A percentile compares a stretch with the other conserved stretches of the same genome.
Evolutionary conservation across 1,284 basidiomycete species (phyloP).

Genomic region (Apiotrichum laibachii): DNA sequence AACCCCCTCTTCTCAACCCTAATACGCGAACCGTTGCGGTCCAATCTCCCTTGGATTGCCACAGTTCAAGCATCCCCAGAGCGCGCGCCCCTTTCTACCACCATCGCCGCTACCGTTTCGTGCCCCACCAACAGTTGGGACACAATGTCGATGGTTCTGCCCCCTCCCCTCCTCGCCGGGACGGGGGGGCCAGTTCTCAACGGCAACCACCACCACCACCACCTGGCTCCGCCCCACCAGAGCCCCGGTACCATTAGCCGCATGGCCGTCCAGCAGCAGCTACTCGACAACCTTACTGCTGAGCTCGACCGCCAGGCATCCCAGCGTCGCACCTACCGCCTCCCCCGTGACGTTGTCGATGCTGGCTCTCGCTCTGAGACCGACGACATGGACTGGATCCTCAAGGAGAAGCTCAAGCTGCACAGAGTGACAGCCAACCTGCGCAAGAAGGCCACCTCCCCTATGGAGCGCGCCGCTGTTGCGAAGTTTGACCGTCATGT

Average conservation of each 20-base stretch:
- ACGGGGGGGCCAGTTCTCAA: slow-evolving; percentile 3
- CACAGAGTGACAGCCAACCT: slow-evolving; percentile 2
- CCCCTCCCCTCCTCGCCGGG: slow-evolving; percentile 3
- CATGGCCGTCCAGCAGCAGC: slow-evolving; percentile 2
- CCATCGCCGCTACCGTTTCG: background rate
- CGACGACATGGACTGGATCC: slow-evolving; percentile 5
- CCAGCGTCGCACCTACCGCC: slow-evolving; percentile 4
- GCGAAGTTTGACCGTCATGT: slow-evolving; percentile 5
- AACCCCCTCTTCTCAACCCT: background rate
- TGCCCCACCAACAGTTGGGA: slow-evolving; percentile 2
- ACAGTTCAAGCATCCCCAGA: background rate
- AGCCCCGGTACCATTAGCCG: slow-evolving; percentile 4
- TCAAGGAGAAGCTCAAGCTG: slow-evolving; percentile 1
- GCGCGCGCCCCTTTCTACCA: background rate
- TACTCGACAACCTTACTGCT: slow-evolving; percentile 5
- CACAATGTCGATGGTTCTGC: slow-evolving; percentile 4
- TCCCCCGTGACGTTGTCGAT: slow-evolving; percentile 4
- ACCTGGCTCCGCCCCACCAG: background rate
- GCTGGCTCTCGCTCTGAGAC: background rate
- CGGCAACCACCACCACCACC: background rate
- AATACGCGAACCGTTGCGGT: background rate
- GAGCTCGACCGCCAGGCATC: slow-evolving; percentile 7
- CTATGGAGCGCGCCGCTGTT: background rate
- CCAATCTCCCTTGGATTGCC: background rate
- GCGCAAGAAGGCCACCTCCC: background rate